Conservation (phyloP, 1,139 yeast genomes). For the Pichia sp. region DNA sequence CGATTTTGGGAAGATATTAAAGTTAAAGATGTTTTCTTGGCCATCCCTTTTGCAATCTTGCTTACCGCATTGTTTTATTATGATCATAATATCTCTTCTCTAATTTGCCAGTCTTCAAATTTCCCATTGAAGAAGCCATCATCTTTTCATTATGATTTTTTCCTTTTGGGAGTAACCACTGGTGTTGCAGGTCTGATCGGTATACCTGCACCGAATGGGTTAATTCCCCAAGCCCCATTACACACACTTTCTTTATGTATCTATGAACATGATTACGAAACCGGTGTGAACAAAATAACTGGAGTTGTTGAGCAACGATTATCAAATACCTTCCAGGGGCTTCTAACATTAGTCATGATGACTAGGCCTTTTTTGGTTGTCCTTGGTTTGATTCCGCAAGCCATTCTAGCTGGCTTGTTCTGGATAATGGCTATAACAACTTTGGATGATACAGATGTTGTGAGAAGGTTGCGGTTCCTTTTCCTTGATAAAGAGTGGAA, state of each 20-base stretch:
- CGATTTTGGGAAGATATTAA: conserved; percentile 70
- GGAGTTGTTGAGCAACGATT: conserved; percentile 86
- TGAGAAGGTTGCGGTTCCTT: conserved; percentile 58
- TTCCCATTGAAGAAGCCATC: conserved; percentile 83
- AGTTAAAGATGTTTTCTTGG: conserved; percentile 75
- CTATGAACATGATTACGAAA: conserved; percentile 38
- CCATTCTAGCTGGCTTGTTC: conserved; percentile 85
- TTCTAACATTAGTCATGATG: conserved; percentile 83
- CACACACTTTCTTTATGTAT: conserved; percentile 80
- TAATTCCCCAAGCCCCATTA: conserved; percentile 94
- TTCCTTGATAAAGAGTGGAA: conserved; percentile 50
- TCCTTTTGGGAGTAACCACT: conserved; percentile 78
- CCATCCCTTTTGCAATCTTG: conserved; percentile 86
- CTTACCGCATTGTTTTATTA: conserved; percentile 82
- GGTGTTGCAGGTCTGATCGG: conserved; percentile 85
- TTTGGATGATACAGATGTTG: conserved; percentile 59
- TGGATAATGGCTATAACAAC: conserved; percentile 91
- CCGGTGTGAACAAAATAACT: conserved; percentile 40
- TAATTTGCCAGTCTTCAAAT: conserved; percentile 83
- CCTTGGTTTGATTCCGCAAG: conserved; percentile 86
- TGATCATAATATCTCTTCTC: conserved; percentile 90
- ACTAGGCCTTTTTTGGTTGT: conserved; percentile 78
- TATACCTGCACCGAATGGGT: conserved; percentile 91
- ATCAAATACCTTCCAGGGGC: conserved; percentile 80
- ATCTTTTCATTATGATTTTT: conserved; percentile 89